Base-by-base conservation (phyloP, 2,329 filamentous ascomycete species). In the Colletotrichum neosansevieriae region DNA sequence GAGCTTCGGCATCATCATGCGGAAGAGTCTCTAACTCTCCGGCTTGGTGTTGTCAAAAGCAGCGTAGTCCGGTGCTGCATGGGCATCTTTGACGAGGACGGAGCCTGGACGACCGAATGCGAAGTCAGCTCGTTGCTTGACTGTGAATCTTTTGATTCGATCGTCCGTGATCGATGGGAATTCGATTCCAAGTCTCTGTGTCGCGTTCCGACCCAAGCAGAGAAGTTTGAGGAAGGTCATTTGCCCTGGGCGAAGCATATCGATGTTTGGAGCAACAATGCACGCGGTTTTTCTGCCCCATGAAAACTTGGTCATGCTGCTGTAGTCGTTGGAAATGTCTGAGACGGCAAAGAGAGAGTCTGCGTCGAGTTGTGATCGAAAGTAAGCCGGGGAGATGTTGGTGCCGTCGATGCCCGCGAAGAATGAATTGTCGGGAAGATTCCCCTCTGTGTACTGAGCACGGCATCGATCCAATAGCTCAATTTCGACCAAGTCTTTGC, bases 1-100 rank as follows among this genome's bases (percentile, higher is more conserved):
- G 0, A 65, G 34, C 29, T 60, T 65, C 3, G 62, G 62, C 56
- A 64, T 61, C 21, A 45, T 24, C 58, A 51, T 29, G 6, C 47
- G 58, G n/a, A 58, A 58, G 3, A 12, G 24, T 13, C 3, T 6
- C 40, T 21, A 34, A 6, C 15, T 58, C 1, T 58, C 54, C 1
- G 54, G 54, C 5, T 19, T 45, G 19, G 32, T 45, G 21, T 45
- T 11, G 6, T 45, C 15, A 2, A 58, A 15, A 11, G 9, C 2
- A 10, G 38, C 40, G n/a, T 45, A 58, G 21, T 58, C 54, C 1
- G 11, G 3, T 1, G 2, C 4, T 1, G 24, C 1, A 21, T 17
- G 1, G n/a, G 15, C 1, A 3, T 13, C n/a, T 6, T 45, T 3
- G 11, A 45, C 10, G 0, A 12, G 13, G 7, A 34, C 12, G 12